These are phyloP conservation scores for Chrysosporium keratinophilum DNA, from an alignment of 2,329 filamentous ascomycete genomes.

Conservation along the genomic window DNA sequence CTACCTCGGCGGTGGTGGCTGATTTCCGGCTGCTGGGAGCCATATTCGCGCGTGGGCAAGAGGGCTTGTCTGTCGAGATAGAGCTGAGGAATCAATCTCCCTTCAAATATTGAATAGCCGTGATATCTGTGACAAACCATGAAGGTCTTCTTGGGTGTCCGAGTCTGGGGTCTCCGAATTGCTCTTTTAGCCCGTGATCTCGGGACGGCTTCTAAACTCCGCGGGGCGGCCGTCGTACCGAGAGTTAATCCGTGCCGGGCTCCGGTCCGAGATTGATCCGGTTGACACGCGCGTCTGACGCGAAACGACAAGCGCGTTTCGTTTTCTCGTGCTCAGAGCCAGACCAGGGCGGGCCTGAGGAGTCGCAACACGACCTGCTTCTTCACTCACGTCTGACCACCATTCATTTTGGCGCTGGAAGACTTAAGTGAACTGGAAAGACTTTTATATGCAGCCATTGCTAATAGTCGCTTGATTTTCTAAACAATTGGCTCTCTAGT, in stretches of 20 bases:
- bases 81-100: not conserved
- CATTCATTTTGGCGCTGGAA: too few relatives aligned
- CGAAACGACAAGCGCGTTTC: not conserved
- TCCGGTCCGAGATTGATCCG: constrained; percentile 14
- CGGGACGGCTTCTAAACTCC: constrained; percentile 12
- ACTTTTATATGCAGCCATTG: too few relatives aligned
- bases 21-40: constrained; percentile 37
- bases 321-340: not conserved
- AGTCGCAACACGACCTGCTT: too few relatives aligned
- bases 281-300: constrained; percentile 9
- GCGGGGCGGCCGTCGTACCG: constrained; percentile 20
- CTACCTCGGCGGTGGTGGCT: constrained; percentile 67
- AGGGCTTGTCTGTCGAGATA: not conserved
- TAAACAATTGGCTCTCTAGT: too few relatives aligned
- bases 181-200: constrained; percentile 19
- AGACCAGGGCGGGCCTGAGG: not conserved
- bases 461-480: too few relatives aligned
- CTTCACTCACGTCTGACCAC: too few relatives aligned
- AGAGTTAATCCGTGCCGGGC: constrained; percentile 27
- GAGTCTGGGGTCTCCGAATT: not conserved
- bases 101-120: constrained; percentile 16
- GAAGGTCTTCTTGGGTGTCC: not conserved
- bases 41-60: constrained; percentile 23
- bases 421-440: too few relatives aligned
- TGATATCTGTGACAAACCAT: constrained; percentile 15